Base-by-base conservation (phyloP, 345 rosid species). In the Corymbia maculata region DNA sequence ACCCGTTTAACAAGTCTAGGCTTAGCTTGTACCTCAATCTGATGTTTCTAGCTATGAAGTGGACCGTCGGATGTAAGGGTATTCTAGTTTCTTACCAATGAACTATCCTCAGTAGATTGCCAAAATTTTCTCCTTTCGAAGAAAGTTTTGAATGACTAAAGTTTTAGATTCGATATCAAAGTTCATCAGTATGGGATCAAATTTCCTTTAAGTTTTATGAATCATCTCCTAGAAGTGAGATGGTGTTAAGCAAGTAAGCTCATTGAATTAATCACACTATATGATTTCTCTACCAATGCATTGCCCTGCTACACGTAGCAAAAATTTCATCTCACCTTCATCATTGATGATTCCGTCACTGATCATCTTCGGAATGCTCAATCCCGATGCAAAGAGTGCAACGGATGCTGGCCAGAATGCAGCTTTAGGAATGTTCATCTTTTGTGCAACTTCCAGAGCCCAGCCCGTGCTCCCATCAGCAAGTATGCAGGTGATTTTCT, bases 381-480 rank as follows among this genome's bases (percentile, higher is more conserved):
- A 44, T 36, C 52, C 86, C 52, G 44, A 79, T 28, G 52, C 52
- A 0, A 89, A 52, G 28, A 86, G 22, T 26, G 88, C 88, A 8
- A 52, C 86, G 13, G 88, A 28, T 13, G 90, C 88, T 4, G 90
- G 90, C 86, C 90, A 89, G 86, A 89, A 89, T 50, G 86, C 88
- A 21, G 79, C 88, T 57, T 51, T n/a, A 5, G 44, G 28, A 42
- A 88, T 86, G 13, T 85, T 85, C 87, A 68, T 24, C 87, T 86
- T 45, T 30, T 51, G 47, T 3, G 88, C 88, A 51, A 86, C 68
- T 16, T 88, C 88, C 66, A 86, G 68, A 6, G 87, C 90, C 88
- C 90, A 88, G 12, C 52, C 90, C 57, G 79, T 59, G 85, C 61
- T 68, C 86, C 24, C 68, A 52, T 86, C 90, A 28, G 88, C 88